Conservation (phyloP, 106 monocot genomes). For the Alisma plantagoaquatica region DNA sequence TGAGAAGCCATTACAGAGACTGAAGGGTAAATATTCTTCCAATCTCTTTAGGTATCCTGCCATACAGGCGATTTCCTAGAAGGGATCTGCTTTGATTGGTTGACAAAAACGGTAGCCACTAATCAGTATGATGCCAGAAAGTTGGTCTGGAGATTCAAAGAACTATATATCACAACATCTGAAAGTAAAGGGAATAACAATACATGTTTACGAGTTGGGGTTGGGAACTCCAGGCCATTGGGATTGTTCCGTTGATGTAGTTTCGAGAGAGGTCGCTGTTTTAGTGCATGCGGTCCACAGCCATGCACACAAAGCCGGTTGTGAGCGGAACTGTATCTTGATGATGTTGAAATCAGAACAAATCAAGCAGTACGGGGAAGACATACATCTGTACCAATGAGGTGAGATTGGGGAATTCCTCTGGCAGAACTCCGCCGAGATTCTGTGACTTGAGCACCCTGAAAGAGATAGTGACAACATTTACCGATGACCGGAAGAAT, state of each 20-base stretch:
- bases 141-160: background rate
- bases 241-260: constrained; percentile 12
- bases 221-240: constrained; percentile 4
- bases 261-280: constrained; percentile 19
- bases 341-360: background rate
- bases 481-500: background rate
- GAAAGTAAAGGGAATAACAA: background rate
- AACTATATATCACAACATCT: background rate
- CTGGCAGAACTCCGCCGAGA: constrained; percentile 18
- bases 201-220: constrained; percentile 3
- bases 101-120: background rate
- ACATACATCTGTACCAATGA: constrained; percentile 7
- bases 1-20: constrained; percentile 8
- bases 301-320: no score
- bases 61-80: constrained; percentile 10
- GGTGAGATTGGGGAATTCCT: constrained; percentile 18
- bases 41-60: constrained; percentile 12
- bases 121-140: background rate
- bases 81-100: constrained; percentile 1
- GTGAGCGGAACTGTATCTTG: no score
- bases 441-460: constrained; percentile 18
- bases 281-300: background rate
- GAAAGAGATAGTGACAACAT: background rate
- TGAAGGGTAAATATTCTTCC: constrained; percentile 8
- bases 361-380: background rate